Percentiles rank a stretch among this genome's conserved stretches.
Conservation (phyloP, 2,329 filamentous ascomycete genomes). For the Verticillium tricorpus region DNA sequence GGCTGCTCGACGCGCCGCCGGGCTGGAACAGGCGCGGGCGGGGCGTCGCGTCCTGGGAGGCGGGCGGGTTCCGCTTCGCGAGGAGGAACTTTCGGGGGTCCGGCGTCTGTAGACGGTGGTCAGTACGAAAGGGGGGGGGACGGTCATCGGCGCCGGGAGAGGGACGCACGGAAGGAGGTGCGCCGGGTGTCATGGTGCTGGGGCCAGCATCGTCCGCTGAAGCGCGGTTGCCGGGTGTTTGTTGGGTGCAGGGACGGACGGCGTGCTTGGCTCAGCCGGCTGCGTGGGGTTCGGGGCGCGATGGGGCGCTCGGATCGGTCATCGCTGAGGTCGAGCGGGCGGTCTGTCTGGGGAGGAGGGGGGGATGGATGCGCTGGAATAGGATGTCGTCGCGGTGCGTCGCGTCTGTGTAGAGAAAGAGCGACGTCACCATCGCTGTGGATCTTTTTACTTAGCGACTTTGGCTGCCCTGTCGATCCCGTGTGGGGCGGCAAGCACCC, state of each 20-base stretch:
- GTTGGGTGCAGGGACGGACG: background rate
- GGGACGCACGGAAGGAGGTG: background rate
- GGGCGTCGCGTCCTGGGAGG: slow-evolving; percentile 24
- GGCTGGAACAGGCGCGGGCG: slow-evolving; percentile 9
- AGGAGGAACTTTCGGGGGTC: slow-evolving; percentile 33
- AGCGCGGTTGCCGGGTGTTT: background rate
- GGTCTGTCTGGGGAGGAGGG: background rate
- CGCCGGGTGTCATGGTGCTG: slow-evolving; percentile 1
- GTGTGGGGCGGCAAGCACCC: background rate
- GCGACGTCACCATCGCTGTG: background rate
- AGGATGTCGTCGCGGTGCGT: background rate
- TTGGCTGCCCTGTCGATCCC: background rate
- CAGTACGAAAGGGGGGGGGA: background rate
- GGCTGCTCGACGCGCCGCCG: background rate
- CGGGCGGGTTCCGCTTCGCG: slow-evolving; percentile 25
- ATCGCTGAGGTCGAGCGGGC: background rate
- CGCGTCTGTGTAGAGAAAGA: background rate
- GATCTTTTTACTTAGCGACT: background rate
- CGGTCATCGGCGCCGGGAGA: too few species aligned
- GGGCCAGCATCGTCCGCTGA: background rate
- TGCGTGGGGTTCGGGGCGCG: background rate
- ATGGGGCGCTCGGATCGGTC: background rate
- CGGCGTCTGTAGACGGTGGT: slow-evolving; percentile 25
- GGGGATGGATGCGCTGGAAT: background rate
- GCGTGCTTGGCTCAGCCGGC: background rate